Percentiles rank a stretch among this genome's conserved stretches.
Conservation (phyloP, 306 rosid genomes). For the Gleditsia sinensis region DNA sequence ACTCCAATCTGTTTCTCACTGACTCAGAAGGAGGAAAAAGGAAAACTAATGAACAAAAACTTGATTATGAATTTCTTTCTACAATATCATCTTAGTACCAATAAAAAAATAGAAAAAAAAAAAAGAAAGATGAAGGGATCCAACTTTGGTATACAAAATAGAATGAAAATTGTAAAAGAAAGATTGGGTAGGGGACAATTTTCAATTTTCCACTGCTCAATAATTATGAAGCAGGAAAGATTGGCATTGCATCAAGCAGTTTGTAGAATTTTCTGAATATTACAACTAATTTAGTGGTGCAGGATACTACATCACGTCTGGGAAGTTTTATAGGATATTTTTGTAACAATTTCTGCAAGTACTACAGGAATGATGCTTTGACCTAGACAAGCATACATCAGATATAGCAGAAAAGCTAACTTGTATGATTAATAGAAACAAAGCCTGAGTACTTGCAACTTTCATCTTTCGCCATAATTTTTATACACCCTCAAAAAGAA, state of each 20-base stretch:
- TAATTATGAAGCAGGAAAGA: not conserved
- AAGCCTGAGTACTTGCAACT: not conserved
- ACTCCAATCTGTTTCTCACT: not conserved
- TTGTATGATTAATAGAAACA: not conserved
- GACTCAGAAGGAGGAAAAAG: slow-evolving; percentile 15
- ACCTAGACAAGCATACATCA: not conserved
- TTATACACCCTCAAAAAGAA: not conserved
- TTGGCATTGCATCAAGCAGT: not conserved
- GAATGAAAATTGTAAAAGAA: slow-evolving; percentile 6
- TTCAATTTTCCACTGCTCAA: not conserved
- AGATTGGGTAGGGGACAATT: not conserved
- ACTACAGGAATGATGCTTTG: not conserved
- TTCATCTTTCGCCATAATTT: not conserved
- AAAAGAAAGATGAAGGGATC: not conserved
- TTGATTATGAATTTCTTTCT: not conserved
- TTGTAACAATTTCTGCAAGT: not conserved
- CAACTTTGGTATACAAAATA: not conserved
- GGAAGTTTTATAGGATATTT: not conserved
- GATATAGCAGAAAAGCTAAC: not conserved
- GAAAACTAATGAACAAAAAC: slow-evolving; percentile 5
- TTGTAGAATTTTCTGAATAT: not conserved
- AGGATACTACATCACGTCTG: slow-evolving; percentile 6
- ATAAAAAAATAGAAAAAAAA: not conserved
- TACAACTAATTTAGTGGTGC: not conserved
- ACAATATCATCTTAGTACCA: not conserved